Evolutionary conservation across 2,329 filamentous ascomycete genomes (phyloP).

Genomic region (Phialocephala subalpina): DNA sequence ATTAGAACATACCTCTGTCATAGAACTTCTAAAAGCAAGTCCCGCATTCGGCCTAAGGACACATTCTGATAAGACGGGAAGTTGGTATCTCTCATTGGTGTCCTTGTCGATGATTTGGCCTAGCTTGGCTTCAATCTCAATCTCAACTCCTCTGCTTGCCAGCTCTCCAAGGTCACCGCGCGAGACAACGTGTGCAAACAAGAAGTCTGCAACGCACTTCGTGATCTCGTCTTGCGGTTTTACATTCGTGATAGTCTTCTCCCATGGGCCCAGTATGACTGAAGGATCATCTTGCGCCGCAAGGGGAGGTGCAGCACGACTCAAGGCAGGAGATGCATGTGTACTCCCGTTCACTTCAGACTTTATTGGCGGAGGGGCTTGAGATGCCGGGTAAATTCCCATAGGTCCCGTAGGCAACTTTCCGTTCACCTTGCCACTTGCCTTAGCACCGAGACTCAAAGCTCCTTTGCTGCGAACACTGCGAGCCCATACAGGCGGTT

Average conservation of each 20-base stretch:
- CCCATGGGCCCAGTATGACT: slow-evolving; percentile 62
- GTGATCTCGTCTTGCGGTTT: slow-evolving; percentile 78
- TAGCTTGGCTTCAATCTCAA: slow-evolving; percentile 95
- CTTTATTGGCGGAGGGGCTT: slow-evolving; percentile 25
- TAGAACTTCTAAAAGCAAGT: slow-evolving; percentile 82
- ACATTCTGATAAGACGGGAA: slow-evolving; percentile 75
- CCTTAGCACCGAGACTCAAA: slow-evolving; percentile 14
- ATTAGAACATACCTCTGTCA: slow-evolving; percentile 79
- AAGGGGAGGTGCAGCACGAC: slow-evolving; percentile 19
- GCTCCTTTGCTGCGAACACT: slow-evolving; percentile 35
- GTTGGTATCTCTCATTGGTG: slow-evolving; percentile 71
- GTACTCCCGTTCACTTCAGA: slow-evolving; percentile 39
- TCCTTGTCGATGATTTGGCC: slow-evolving; percentile 81
- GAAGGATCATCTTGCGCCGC: slow-evolving; percentile 29
- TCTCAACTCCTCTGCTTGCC: slow-evolving; percentile 69
- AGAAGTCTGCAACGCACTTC: slow-evolving; percentile 81
- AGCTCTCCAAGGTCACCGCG: slow-evolving; percentile 72
- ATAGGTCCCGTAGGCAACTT: slow-evolving; percentile 28
- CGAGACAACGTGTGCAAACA: slow-evolving; percentile 75
- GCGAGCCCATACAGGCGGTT: slow-evolving; percentile 58
- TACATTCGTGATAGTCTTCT: slow-evolving; percentile 72
- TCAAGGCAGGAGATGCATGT: slow-evolving; percentile 28
- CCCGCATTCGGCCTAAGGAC: slow-evolving; percentile 68
- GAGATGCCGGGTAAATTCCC: slow-evolving; percentile 18
- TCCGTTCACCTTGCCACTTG: slow-evolving; percentile 34